phyloP scores from a whole-genome alignment of 2,329 filamentous ascomycete genomes.

The Dryadomyces sulphureus region DNA sequence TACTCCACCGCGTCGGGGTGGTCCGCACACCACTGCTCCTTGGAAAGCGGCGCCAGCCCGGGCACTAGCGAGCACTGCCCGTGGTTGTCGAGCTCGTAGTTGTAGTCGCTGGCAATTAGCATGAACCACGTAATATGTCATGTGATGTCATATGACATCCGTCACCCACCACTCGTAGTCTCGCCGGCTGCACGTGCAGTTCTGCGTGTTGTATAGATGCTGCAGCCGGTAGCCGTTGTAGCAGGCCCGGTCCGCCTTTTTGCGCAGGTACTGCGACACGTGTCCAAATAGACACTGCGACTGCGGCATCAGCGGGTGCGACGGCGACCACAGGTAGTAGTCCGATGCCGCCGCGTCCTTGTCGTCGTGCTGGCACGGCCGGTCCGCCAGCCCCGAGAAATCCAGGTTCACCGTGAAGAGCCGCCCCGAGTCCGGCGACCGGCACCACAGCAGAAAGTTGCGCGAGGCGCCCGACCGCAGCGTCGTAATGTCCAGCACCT shows the following conservation, averaged over 20 bases:
- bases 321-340: conserved; percentile 78
- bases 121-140: neutral
- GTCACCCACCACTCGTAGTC: conserved; percentile 80
- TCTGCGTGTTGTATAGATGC: conserved; percentile 55
- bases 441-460: conserved; percentile 85
- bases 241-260: conserved; percentile 64
- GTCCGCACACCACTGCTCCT: conserved; percentile 34
- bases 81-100: conserved; percentile 68
- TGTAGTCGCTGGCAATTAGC: conserved; percentile 59
- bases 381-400: conserved; percentile 66
- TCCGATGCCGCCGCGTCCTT: conserved; percentile 40
- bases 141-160: neutral
- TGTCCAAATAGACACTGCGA: conserved; percentile 88
- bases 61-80: conserved; percentile 61
- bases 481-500: conserved; percentile 70
- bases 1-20: conserved; percentile 62
- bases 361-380: conserved; percentile 56
- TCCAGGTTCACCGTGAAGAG: conserved; percentile 72
- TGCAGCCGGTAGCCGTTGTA: conserved; percentile 65
- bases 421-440: conserved; percentile 31
- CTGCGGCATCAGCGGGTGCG: conserved; percentile 57
- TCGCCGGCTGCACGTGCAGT: conserved; percentile 69
- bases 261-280: conserved; percentile 76
- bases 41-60: conserved; percentile 48
- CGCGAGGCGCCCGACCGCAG: conserved; percentile 77